phyloP scores from a whole-genome alignment of 2,329 filamentous ascomycete genomes.

The Thermothelomyces thermophilus region DNA sequence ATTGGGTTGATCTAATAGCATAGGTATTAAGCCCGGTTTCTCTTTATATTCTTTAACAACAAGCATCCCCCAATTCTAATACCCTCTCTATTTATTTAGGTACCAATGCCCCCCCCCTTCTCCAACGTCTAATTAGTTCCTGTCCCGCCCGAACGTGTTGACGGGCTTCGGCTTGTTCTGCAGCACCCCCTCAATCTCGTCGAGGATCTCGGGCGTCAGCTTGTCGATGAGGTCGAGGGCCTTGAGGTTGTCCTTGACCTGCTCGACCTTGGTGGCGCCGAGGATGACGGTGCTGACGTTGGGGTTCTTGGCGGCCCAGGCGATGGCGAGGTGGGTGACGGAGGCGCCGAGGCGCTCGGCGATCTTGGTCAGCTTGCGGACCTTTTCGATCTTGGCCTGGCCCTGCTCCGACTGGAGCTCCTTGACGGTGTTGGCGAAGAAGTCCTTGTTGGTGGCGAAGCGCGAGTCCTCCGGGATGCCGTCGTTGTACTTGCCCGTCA shows the following conservation, averaged over 20 bases:
- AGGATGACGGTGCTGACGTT: slow-evolving; percentile 56
- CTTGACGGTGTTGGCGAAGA: slow-evolving; percentile 46
- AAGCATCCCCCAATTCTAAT: no score
- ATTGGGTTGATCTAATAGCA: no score
- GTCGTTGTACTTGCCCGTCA: slow-evolving; percentile 60
- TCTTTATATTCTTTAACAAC: no score
- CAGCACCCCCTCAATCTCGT: slow-evolving; percentile 46
- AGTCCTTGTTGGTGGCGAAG: slow-evolving; percentile 48
- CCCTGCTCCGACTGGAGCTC: slow-evolving; percentile 47
- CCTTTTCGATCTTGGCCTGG: slow-evolving; percentile 45
- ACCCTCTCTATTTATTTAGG: no score
- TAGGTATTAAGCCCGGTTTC: no score
- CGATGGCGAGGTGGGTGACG: slow-evolving; percentile 47
- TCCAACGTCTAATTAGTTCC: not conserved
- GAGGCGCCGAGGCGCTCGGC: slow-evolving; percentile 57
- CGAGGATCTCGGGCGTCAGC: slow-evolving; percentile 51
- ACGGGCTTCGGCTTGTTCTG: slow-evolving; percentile 27
- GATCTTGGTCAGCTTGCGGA: slow-evolving; percentile 53
- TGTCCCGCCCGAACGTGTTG: slow-evolving; percentile 21
- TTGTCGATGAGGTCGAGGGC: slow-evolving; percentile 47
- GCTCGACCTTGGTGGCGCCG: slow-evolving; percentile 50
- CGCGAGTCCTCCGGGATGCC: slow-evolving; percentile 55
- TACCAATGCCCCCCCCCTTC: no score
- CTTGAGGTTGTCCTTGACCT: slow-evolving; percentile 52
- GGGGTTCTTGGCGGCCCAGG: slow-evolving; percentile 56